Evolutionary conservation across 768 basidiomycete genomes (phyloP).

Genomic region (Tricholoma bakamatsutake): DNA sequence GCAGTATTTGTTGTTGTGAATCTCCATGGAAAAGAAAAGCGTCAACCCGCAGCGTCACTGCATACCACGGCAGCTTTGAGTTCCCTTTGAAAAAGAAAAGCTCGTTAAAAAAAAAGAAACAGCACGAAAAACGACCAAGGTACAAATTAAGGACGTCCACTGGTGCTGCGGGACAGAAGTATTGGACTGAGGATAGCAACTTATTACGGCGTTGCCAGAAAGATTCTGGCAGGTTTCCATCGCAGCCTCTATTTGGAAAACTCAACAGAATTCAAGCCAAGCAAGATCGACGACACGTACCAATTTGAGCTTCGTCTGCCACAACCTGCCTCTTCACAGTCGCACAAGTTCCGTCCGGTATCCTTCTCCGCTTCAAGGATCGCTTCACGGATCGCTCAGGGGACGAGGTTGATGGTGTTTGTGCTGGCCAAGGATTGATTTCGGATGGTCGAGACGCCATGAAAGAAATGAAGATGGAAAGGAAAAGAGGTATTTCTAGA

Average conservation of each 20-base stretch:
- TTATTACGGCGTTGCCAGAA: slow-evolving; percentile 66
- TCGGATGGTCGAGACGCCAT: slow-evolving; percentile 32
- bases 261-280: slow-evolving; percentile 1
- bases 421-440: slow-evolving; percentile 39
- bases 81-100: slow-evolving; percentile 53
- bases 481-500: slow-evolving; percentile 15
- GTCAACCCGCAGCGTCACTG: slow-evolving; percentile 59
- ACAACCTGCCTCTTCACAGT: slow-evolving; percentile 31
- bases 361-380: slow-evolving; percentile 28
- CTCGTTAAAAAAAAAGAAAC: slow-evolving; percentile 1
- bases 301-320: slow-evolving; percentile 29
- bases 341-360: slow-evolving; percentile 10
- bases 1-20: slow-evolving; percentile 44
- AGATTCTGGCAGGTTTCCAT: slow-evolving; percentile 41
- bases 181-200: slow-evolving; percentile 64
- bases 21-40: slow-evolving; percentile 77
- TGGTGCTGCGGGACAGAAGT: slow-evolving; percentile 64
- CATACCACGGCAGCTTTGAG: slow-evolving; percentile 58
- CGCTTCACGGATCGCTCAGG: slow-evolving; percentile 9
- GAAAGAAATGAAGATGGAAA: slow-evolving; percentile 14
- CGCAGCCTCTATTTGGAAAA: slow-evolving; percentile 32
- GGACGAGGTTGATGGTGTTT: slow-evolving; percentile 24
- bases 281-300: slow-evolving; percentile 16
- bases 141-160: slow-evolving; percentile 77
- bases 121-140: slow-evolving; percentile 28